These are phyloP conservation scores for Vinca major DNA, from an alignment of 305 asterid species.

Conservation along the genomic window DNA sequence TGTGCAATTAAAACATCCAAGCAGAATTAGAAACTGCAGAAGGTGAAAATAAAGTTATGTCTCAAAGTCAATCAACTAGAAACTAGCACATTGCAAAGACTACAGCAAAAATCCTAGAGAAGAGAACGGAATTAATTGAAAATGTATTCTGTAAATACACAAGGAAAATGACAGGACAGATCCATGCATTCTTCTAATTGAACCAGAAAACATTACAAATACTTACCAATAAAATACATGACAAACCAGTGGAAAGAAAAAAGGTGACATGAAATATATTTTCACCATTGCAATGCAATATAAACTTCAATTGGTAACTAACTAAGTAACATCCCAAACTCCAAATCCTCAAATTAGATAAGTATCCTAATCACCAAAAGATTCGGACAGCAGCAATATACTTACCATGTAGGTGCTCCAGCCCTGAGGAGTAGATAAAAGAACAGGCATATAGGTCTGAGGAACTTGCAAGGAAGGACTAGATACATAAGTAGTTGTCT, in stretches of 20 bases:
- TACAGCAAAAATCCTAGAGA: neutral
- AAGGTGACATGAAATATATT: slow-evolving; percentile 1
- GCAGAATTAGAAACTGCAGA: neutral
- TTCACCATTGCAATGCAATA: neutral
- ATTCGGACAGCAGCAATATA: slow-evolving; percentile 4
- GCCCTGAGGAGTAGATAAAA: slow-evolving; percentile 40
- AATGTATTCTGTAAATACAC: neutral
- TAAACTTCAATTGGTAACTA: neutral
- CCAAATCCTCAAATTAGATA: neutral
- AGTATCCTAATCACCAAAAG: neutral
- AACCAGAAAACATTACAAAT: neutral
- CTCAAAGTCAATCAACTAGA: neutral
- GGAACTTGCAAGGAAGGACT: slow-evolving; percentile 32
- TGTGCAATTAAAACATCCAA: neutral
- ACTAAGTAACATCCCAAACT: neutral
- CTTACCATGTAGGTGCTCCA: slow-evolving; percentile 46
- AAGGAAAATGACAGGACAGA: neutral
- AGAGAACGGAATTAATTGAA: neutral
- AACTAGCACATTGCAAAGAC: neutral
- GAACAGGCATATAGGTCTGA: slow-evolving; percentile 45
- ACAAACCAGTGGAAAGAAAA: neutral
- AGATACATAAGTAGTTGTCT: slow-evolving; percentile 33
- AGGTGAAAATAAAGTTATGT: neutral
- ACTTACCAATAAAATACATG: neutral
- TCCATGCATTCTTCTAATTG: neutral